Conservation (phyloP, 257 asterid genomes). For the Paraleonurus japonicus region DNA sequence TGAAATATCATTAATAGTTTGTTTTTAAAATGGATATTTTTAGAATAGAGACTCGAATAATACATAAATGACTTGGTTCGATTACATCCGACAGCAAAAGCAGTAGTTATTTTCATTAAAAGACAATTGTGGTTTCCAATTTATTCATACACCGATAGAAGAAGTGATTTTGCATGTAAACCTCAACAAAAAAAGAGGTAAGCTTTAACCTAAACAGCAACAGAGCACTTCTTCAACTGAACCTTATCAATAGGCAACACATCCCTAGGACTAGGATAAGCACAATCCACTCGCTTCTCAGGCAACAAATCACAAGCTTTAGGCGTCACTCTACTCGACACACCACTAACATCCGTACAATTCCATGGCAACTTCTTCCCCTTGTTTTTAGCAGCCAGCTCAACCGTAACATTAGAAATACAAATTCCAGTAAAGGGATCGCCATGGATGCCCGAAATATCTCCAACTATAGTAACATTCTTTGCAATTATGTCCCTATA, state of each 20-base stretch:
- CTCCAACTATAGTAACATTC: constrained; percentile 48
- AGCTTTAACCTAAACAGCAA: background rate
- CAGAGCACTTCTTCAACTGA: constrained; percentile 43
- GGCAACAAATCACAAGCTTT: constrained; percentile 48
- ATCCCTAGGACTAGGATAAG: constrained; percentile 54
- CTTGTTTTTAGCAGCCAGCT: constrained; percentile 17
- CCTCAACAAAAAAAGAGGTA: background rate
- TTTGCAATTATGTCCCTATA: constrained; percentile 35
- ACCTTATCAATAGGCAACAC: constrained; percentile 50
- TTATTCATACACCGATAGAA: background rate
- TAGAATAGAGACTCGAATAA: no score
- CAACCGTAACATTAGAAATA: constrained; percentile 42
- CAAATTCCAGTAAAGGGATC: constrained; percentile 57
- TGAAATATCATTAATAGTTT: no score
- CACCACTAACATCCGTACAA: constrained; percentile 54
- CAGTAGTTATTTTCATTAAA: background rate
- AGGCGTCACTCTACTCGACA: constrained; percentile 50
- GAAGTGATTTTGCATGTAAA: background rate
- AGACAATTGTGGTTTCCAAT: background rate
- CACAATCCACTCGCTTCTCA: constrained; percentile 36
- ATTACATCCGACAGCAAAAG: no score
- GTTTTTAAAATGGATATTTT: no score
- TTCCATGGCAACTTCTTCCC: constrained; percentile 44
- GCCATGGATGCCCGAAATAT: constrained; percentile 41
- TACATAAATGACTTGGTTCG: no score